Evolutionary conservation across 2,329 filamentous ascomycete species (phyloP).

Genomic region (Nakataea oryzae): DNA sequence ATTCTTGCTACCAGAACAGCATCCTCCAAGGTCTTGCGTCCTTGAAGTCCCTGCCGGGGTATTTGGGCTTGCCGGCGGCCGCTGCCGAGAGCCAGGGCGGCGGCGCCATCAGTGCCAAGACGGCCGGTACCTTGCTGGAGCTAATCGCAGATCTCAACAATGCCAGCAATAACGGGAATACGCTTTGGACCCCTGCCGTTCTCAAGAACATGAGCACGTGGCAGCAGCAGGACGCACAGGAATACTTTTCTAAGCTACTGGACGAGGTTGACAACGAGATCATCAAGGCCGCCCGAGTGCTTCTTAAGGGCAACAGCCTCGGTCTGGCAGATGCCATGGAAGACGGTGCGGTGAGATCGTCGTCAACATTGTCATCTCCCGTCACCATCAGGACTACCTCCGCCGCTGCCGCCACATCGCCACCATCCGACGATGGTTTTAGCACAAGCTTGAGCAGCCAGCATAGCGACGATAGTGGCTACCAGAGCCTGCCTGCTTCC

Average conservation of each 20-base stretch:
- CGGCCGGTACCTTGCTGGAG: slow-evolving; percentile 38
- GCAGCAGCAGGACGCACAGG: slow-evolving; percentile 95
- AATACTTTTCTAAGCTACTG: slow-evolving; percentile 87
- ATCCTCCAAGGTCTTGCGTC: slow-evolving; percentile 79
- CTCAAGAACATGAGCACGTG: slow-evolving; percentile 90
- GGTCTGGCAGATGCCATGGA: slow-evolving; percentile 24
- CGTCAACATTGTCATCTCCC: background rate
- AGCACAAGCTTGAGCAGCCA: slow-evolving; percentile 30
- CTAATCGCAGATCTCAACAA: slow-evolving; percentile 64
- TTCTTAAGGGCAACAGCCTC: slow-evolving; percentile 17
- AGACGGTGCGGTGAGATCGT: slow-evolving; percentile 11
- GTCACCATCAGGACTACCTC: background rate
- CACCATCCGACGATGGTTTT: background rate
- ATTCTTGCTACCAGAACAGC: slow-evolving; percentile 97
- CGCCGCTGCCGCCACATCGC: background rate
- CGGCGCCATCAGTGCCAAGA: background rate
- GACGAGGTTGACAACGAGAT: slow-evolving; percentile 77
- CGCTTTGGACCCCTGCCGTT: slow-evolving; percentile 70
- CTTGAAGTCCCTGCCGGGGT: slow-evolving; percentile 56
- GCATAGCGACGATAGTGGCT: slow-evolving; percentile 46
- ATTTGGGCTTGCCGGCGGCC: slow-evolving; percentile 36
- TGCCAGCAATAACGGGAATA: slow-evolving; percentile 58
- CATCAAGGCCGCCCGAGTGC: slow-evolving; percentile 30
- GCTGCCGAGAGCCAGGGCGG: slow-evolving; percentile 19
- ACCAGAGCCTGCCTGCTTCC: slow-evolving; percentile 34